Conservation (phyloP, 352 stramenopile species). For the Pythium coloratum region DNA sequence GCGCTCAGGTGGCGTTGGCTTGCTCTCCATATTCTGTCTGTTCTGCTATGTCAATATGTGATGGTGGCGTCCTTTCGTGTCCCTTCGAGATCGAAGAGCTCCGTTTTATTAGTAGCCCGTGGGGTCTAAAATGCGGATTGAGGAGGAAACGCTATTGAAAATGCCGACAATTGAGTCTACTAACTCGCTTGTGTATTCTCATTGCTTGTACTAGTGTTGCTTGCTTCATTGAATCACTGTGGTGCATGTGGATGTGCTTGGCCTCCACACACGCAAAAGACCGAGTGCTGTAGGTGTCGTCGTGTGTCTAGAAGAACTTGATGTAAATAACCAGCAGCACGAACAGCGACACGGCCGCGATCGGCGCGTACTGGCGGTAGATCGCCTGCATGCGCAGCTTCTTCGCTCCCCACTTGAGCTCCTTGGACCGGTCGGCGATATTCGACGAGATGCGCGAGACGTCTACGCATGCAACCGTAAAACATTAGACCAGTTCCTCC, state of each 20-base stretch:
- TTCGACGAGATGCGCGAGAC: slow-evolving; percentile 90
- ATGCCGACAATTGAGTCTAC: neutral
- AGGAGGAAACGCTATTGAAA: neutral
- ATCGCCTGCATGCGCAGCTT: slow-evolving; percentile 90
- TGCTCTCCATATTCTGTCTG: slow-evolving; percentile 17
- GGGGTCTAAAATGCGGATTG: neutral
- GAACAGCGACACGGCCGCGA: slow-evolving; percentile 80
- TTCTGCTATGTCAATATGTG: neutral
- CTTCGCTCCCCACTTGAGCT: slow-evolving; percentile 98
- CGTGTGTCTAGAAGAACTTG: slow-evolving; percentile 76
- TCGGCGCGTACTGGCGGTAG: slow-evolving; percentile 86
- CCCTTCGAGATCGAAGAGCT: slow-evolving; percentile 5
- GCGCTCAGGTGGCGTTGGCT: slow-evolving; percentile 9
- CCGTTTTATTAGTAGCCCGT: slow-evolving; percentile 5
- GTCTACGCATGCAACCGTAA: slow-evolving; percentile 38
- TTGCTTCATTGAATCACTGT: too few relatives aligned
- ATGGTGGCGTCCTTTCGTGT: slow-evolving; percentile 2
- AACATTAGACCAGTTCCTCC: neutral
- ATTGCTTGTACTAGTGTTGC: neutral
- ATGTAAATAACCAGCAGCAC: slow-evolving; percentile 90
- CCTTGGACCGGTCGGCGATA: slow-evolving; percentile 92
- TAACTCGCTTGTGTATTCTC: neutral
- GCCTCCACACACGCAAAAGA: neutral
- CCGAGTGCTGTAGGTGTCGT: neutral
- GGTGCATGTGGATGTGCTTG: neutral